A percentile compares a stretch with the other conserved stretches of the same genome.
Evolutionary conservation across 768 basidiomycete genomes (phyloP).

Genomic region (Lactarius trivialis): DNA sequence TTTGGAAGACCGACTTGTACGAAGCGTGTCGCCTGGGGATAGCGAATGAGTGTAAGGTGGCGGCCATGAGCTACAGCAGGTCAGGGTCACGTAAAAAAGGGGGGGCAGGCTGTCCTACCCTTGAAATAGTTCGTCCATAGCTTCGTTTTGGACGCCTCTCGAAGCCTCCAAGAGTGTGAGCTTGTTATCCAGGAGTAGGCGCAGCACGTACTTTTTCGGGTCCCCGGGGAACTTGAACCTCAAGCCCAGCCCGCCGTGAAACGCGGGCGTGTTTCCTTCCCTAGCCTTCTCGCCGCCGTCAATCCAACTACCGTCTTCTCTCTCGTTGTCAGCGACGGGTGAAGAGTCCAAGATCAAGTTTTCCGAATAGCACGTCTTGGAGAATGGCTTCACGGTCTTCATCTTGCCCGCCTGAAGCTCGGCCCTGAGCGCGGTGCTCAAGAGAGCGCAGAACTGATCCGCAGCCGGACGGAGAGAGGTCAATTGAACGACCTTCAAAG

Average conservation of each 20-base stretch:
- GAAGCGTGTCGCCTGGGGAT: constrained; percentile 94
- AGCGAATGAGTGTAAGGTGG: constrained; percentile 90
- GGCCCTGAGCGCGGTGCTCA: constrained; percentile 83
- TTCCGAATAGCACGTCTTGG: constrained; percentile 92
- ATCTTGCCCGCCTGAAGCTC: constrained; percentile 88
- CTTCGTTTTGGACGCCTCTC: constrained; percentile 92
- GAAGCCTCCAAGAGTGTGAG: constrained; percentile 43
- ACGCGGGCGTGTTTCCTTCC: constrained; percentile 48
- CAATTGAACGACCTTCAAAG: constrained; percentile 75
- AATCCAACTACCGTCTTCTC: constrained; percentile 57
- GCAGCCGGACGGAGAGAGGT: constrained; percentile 91
- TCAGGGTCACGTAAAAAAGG: constrained; percentile 2
- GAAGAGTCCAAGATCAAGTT: constrained; percentile 58
- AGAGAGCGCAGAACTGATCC: constrained; percentile 83
- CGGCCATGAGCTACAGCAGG: constrained; percentile 74
- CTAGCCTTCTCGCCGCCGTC: constrained; percentile 52
- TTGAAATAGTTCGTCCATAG: constrained; percentile 87
- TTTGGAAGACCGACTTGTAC: constrained; percentile 97
- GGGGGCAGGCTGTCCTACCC: constrained; percentile 36
- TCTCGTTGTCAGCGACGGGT: constrained; percentile 29
- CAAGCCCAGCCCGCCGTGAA: constrained; percentile 74
- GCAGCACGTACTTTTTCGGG: constrained; percentile 66
- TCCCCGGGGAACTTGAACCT: constrained; percentile 90
- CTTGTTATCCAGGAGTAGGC: neutral
- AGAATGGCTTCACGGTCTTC: constrained; percentile 87